Evolutionary conservation across 1,284 basidiomycete genomes (phyloP).

Genomic region (Grifola frondosa): DNA sequence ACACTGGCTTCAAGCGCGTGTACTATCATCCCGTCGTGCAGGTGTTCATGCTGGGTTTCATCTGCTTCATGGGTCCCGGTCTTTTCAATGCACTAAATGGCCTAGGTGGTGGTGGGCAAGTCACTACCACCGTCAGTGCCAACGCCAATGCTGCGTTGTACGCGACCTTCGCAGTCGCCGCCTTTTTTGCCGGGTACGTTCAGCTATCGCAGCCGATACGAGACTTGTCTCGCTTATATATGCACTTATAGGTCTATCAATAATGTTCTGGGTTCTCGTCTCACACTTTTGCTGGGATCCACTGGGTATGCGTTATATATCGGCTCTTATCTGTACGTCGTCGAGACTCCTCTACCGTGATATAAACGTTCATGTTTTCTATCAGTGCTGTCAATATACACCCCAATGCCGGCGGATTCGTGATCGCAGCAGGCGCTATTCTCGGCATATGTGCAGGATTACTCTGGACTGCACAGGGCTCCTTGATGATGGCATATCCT

Average conservation of each 20-base stretch:
- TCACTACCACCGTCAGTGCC: slow-evolving; percentile 56
- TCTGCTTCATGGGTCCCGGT: slow-evolving; percentile 69
- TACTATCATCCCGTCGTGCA: slow-evolving; percentile 42
- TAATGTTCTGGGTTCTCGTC: slow-evolving; percentile 71
- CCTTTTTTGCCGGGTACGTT: slow-evolving; percentile 65
- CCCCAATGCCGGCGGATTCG: slow-evolving; percentile 56
- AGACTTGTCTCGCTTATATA: not conserved
- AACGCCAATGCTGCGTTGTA: slow-evolving; percentile 70
- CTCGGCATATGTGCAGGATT: slow-evolving; percentile 83
- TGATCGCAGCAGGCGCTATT: slow-evolving; percentile 76
- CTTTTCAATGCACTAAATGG: slow-evolving; percentile 51
- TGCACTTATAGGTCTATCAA: slow-evolving; percentile 57
- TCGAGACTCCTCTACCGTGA: not conserved
- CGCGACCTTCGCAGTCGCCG: slow-evolving; percentile 62
- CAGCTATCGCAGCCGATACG: slow-evolving; percentile 18
- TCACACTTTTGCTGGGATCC: slow-evolving; percentile 73
- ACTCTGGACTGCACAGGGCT: slow-evolving; percentile 86
- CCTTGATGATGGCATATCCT: slow-evolving; percentile 81
- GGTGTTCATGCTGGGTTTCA: slow-evolving; percentile 61
- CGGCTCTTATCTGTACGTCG: slow-evolving; percentile 64
- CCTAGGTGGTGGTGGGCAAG: slow-evolving; percentile 69
- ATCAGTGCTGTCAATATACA: slow-evolving; percentile 68
- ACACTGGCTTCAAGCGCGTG: slow-evolving; percentile 33
- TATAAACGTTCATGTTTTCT: slow-evolving; percentile 1
- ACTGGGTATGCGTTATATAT: slow-evolving; percentile 74